Percentiles rank a stretch among this genome's conserved stretches.
These are phyloP conservation scores for Gaertneriomyces sp. DNA, from an alignment of 192 early-diverging fungal species.

Conservation along the genomic window DNA sequence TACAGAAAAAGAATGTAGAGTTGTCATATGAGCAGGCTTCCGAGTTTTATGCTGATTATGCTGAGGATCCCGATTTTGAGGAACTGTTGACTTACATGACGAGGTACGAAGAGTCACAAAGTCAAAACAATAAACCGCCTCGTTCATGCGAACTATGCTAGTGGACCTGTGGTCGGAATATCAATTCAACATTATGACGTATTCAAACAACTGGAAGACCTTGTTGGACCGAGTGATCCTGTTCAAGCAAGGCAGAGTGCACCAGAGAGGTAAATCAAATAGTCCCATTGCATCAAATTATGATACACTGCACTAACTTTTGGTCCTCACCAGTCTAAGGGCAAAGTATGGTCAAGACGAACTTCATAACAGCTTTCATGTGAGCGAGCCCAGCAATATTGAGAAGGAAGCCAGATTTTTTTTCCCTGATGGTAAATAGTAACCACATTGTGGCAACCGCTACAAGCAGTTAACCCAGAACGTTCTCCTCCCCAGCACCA, in stretches of 20 bases:
- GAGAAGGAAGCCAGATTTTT: constrained; percentile 39
- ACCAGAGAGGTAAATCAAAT: constrained; percentile 30
- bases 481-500: constrained; percentile 18
- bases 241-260: constrained; percentile 23
- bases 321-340: constrained; percentile 19
- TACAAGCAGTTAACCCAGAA: neutral
- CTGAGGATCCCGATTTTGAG: constrained; percentile 24
- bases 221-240: constrained; percentile 32
- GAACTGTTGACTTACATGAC: constrained; percentile 34
- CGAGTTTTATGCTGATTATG: constrained; percentile 35
- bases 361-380: constrained; percentile 37
- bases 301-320: neutral
- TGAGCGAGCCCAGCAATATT: constrained; percentile 22
- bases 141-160: neutral
- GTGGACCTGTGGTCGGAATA: constrained; percentile 40
- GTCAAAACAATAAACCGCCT: neutral
- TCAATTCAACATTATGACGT: constrained; percentile 34
- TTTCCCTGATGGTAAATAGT: constrained; percentile 46
- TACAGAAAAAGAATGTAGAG: constrained; percentile 30
- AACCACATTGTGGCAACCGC: neutral
- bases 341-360: constrained; percentile 24
- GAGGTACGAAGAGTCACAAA: constrained; percentile 15
- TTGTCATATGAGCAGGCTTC: constrained; percentile 43
- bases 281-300: neutral
- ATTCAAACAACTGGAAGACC: constrained; percentile 23